Evolutionary conservation across 306 rosid species (phyloP).

Genomic region (Senna siamea): DNA sequence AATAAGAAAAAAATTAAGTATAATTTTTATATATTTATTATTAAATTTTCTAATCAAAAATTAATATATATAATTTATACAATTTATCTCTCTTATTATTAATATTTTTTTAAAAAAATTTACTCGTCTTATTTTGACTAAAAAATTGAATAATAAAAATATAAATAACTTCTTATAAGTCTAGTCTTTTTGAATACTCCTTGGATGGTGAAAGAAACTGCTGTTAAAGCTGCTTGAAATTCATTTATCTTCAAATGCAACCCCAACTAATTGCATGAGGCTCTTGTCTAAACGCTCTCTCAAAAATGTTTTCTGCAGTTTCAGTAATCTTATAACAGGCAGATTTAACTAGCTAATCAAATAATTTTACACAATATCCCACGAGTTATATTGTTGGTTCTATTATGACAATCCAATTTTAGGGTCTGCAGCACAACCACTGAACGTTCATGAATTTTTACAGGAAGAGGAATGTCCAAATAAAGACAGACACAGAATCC

Average conservation of each 20-base stretch:
- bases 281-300: neutral
- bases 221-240: neutral
- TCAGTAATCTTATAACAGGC: neutral
- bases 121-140: too few relatives aligned
- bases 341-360: too few relatives aligned
- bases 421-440: slow-evolving; percentile 33
- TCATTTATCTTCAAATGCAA: neutral
- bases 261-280: neutral
- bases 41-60: too few relatives aligned
- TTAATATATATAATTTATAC: too few relatives aligned
- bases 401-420: too few relatives aligned
- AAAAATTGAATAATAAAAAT: too few relatives aligned
- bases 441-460: slow-evolving; percentile 38
- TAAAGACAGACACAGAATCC: slow-evolving; percentile 40
- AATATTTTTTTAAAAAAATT: too few relatives aligned
- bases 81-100: too few relatives aligned
- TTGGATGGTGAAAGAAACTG: neutral
- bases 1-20: too few relatives aligned
- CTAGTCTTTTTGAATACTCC: too few relatives aligned
- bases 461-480: slow-evolving; percentile 41
- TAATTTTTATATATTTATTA: too few relatives aligned
- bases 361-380: neutral
- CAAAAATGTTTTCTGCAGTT: neutral
- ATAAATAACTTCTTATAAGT: too few relatives aligned
- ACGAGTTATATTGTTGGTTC: slow-evolving; percentile 14